These are phyloP conservation scores for Murraya paniculata DNA, from an alignment of 345 rosid species.

Conservation along the genomic window DNA sequence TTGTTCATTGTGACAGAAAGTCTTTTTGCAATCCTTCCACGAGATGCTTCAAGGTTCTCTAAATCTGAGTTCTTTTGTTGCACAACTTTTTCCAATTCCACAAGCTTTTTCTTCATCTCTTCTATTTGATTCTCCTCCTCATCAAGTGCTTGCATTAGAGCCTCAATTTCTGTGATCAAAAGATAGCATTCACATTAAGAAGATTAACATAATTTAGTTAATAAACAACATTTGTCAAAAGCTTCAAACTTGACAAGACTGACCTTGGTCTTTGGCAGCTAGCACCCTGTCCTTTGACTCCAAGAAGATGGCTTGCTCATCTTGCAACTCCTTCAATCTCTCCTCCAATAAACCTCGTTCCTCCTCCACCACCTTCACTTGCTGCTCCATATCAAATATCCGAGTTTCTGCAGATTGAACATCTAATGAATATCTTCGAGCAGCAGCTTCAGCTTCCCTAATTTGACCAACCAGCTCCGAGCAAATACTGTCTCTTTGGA, in stretches of 20 bases:
- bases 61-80: slow-evolving; percentile 61
- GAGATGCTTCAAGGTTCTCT: slow-evolving; percentile 79
- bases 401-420: slow-evolving; percentile 56
- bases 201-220: neutral
- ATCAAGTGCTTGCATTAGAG: slow-evolving; percentile 95
- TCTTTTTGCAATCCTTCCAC: slow-evolving; percentile 76
- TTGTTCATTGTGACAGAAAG: slow-evolving; percentile 74
- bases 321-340: slow-evolving; percentile 57
- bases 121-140: slow-evolving; percentile 97
- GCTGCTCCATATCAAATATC: slow-evolving; percentile 57
- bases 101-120: slow-evolving; percentile 53
- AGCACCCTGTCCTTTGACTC: slow-evolving; percentile 56
- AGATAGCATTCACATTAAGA: slow-evolving; percentile 8
- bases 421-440: slow-evolving; percentile 52
- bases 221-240: slow-evolving; percentile 1
- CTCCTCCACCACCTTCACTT: slow-evolving; percentile 40
- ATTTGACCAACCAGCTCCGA: slow-evolving; percentile 84
- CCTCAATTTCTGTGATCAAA: slow-evolving; percentile 69
- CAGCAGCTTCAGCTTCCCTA: slow-evolving; percentile 83
- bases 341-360: slow-evolving; percentile 52
- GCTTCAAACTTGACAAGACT: slow-evolving; percentile 19
- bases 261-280: slow-evolving; percentile 87
- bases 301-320: slow-evolving; percentile 41
- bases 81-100: slow-evolving; percentile 54
- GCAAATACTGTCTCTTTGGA: slow-evolving; percentile 76